These are phyloP conservation scores for Caryopteris hybrid DNA, from an alignment of 305 asterid genomes.

Conservation along the genomic window DNA sequence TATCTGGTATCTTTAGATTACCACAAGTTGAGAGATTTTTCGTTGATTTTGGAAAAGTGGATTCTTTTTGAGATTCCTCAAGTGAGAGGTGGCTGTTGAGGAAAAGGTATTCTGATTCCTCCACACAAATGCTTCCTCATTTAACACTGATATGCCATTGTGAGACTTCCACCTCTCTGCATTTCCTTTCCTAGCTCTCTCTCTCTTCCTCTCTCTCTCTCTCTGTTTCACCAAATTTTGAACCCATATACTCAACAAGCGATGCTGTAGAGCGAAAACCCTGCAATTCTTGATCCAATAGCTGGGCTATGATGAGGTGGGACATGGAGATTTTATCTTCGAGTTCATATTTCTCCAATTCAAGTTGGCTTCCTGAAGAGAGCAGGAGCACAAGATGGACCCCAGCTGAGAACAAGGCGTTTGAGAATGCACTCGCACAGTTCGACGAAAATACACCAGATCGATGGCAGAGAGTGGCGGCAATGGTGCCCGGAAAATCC, in stretches of 20 bases:
- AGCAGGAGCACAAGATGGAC: slow-evolving; percentile 65
- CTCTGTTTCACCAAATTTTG: too few species aligned
- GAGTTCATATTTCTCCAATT: slow-evolving; percentile 43
- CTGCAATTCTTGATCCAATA: too few species aligned
- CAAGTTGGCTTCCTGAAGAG: slow-evolving; percentile 60
- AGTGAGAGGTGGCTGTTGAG: slow-evolving; percentile 51
- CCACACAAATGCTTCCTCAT: slow-evolving; percentile 50
- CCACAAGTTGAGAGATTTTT: slow-evolving; percentile 28
- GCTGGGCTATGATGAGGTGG: too few species aligned
- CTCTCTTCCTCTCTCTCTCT: slow-evolving; percentile 13
- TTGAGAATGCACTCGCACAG: slow-evolving; percentile 87
- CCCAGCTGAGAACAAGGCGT: slow-evolving; percentile 78
- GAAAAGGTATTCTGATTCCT: slow-evolving; percentile 77
- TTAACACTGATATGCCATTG: slow-evolving; percentile 54
- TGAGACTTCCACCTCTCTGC: slow-evolving; percentile 39
- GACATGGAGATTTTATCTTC: slow-evolving; percentile 90
- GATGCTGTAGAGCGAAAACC: too few species aligned
- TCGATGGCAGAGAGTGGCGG: slow-evolving; percentile 87
- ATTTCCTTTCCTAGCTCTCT: slow-evolving; percentile 18
- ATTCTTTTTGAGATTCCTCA: slow-evolving; percentile 67
- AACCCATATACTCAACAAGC: too few species aligned
- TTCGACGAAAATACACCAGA: slow-evolving; percentile 85
- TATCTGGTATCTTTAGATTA: slow-evolving; percentile 5
- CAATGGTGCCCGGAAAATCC: slow-evolving; percentile 88
- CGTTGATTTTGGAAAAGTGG: slow-evolving; percentile 36